Evolutionary conservation across 768 basidiomycete species (phyloP), one percentile per base, ranked within the genome.

Genomic region (Lactarius quietus): DNA sequence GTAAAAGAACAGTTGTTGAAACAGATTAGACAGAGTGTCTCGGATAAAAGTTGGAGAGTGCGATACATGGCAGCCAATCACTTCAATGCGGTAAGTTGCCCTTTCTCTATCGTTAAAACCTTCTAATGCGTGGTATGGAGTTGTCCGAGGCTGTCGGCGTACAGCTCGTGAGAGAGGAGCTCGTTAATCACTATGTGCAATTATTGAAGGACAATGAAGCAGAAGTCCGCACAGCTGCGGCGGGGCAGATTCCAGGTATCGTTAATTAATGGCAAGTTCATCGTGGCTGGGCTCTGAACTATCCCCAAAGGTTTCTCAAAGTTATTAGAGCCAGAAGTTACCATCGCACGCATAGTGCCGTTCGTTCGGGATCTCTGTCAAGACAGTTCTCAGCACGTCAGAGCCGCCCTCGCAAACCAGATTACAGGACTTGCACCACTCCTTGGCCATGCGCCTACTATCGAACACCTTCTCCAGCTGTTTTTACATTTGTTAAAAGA

Each of bases 11-110:
- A 96, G 69, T 78, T 98, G 29, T 79, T 95, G 68, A 88, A 89
- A 69, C 90, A 95, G 75, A 88, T 98, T 71, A 86, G 92, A 72
- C 85, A 89, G 66, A 92, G 90, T 69, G 88, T 97, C 57, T 82
- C 87, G 14, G 97, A 99, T 76, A 97, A 98, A 81, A 96, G 94
- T 74, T 99, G 97, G 97, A 83, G 97, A 70, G 97, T 99, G 60
- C 83, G 97, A 74, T 99, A 98, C 76, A 98, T 98, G 95, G 94
- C 95, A 18, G 96, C 95, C 2, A 93, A 86, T 68, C 93, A 98
- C 75, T 98, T 98, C 77, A 97, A 98, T 69, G 90, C 95, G 83
- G 93, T 92, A 68, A 63, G 80, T 68, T 23, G 45, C 56, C 58
- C 28, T 59, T 48, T 35, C 62, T 43, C 31, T 62, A 35, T 26